Conservation (phyloP, 176 grass and related monocot genomes). For the Ampelocalamus luodianensis region DNA sequence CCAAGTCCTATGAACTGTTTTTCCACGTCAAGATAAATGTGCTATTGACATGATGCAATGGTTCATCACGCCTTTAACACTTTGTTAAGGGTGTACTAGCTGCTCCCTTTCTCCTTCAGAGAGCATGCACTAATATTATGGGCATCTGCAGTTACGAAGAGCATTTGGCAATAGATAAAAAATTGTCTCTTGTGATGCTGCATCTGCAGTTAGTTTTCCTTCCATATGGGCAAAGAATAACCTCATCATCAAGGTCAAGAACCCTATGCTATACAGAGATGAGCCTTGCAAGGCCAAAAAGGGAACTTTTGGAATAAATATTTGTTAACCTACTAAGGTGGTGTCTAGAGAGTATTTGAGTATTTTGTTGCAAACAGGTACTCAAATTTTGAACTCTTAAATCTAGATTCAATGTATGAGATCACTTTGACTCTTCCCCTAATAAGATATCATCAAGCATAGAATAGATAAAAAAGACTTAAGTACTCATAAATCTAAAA, state of each 20-base stretch:
- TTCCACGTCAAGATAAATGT: slow-evolving; percentile 30
- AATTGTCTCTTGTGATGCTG: not conserved
- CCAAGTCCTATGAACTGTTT: not conserved
- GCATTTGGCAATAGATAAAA: not conserved
- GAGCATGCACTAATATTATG: not conserved
- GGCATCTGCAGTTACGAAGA: not conserved
- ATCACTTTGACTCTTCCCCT: no score
- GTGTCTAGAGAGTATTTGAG: no score
- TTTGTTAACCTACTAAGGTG: not conserved
- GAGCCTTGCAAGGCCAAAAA: not conserved
- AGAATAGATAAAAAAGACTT: no score
- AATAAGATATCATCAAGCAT: no score
- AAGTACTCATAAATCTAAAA: no score
- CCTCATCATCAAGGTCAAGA: slow-evolving; percentile 38
- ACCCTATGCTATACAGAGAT: slow-evolving; percentile 38
- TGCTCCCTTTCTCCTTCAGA: not conserved
- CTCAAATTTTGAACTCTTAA: no score
- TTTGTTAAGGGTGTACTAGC: not conserved
- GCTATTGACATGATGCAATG: slow-evolving; percentile 32
- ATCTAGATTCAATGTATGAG: no score
- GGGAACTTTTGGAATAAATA: not conserved
- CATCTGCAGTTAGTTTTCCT: slow-evolving; percentile 9
- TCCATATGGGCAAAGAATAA: slow-evolving; percentile 15
- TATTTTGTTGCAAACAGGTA: no score
- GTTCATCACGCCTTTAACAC: slow-evolving; percentile 16